Evolutionary conservation across 495 filamentous ascomycete genomes (phyloP), one percentile per base, ranked within the genome.

Genomic region (Chaetomium tenue): DNA sequence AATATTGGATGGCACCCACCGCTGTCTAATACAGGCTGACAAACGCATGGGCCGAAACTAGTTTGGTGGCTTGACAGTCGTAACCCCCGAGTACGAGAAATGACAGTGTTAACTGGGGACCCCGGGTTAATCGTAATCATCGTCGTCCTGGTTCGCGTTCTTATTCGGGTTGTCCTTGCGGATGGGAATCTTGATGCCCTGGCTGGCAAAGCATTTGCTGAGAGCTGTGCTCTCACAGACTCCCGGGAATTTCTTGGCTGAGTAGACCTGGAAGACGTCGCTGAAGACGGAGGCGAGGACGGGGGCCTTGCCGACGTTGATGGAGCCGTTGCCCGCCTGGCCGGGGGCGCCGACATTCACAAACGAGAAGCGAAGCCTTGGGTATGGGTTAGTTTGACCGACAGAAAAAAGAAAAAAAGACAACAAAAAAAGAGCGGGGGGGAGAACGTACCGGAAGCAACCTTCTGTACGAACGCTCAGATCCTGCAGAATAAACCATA

Each of bases 401-500:
- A 39, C 30, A 22, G 22, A 6, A 20, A 22, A 4, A 6, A 30
- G 6, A 30, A 30, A 30, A 3, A 30, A 30, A 30, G 6, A 30
- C 6, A 30, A 39, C 28, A 23, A 8, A 6, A 20, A 22, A 4
- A 47, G 4, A 42, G 15, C 30, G 5, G 33, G 13, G 6, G 40
- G 1, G 2, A 28, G 55, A 40, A 70, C 84, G 66, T 84, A 95
- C 93, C 92, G 84, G 77, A 97, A 98, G 59, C 78, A 80, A 18
- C 94, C 94, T 74, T 98, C 94, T 9, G 92, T 97, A 53, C 94
- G 82, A 28, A 98, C 93, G 70, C 91, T 96, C 15, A 98, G 78
- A 80, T 98, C 94, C 75, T 97, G 94, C 47, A 98, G 80, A 65
- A 98, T 91, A 68, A 98, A 98, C 94, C 94, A 98, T 53, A 96